Conservation (phyloP, 345 rosid genomes). For the Aegle marmelos region DNA sequence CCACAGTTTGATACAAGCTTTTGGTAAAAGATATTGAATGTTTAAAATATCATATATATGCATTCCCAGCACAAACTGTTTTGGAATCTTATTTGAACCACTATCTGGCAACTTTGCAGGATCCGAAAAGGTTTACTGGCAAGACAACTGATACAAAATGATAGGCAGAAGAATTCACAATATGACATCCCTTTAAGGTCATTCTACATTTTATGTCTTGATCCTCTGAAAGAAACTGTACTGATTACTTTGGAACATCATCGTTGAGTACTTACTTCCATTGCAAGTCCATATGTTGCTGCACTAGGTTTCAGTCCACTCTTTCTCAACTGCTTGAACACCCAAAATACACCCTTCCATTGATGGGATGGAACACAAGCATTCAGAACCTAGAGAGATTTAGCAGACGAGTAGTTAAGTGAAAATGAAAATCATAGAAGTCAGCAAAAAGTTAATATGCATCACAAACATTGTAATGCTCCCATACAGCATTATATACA, state of each 20-base stretch:
- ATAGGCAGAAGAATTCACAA: background rate
- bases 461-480: constrained; percentile 12
- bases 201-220: background rate
- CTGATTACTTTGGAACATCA: background rate
- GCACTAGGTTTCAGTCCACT: constrained; percentile 79
- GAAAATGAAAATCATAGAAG: background rate
- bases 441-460: constrained; percentile 1
- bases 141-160: background rate
- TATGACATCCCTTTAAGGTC: background rate
- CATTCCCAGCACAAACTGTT: background rate
- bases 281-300: constrained; percentile 94
- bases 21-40: background rate
- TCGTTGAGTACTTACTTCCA: constrained; percentile 67
- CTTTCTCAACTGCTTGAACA: constrained; percentile 76
- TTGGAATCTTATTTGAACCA: background rate
- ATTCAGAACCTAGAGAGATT: constrained; percentile 59
- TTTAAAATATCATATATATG: background rate
- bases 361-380: constrained; percentile 81
- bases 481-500: constrained; percentile 89
- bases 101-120: background rate
- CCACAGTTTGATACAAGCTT: background rate
- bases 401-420: constrained; percentile 2
- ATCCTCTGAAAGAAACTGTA: background rate
- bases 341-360: constrained; percentile 95
- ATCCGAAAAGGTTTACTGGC: background rate